A percentile compares a stretch with the other conserved stretches of the same genome.
Evolutionary conservation across 1,284 basidiomycete species (phyloP).

Genomic region (Pseudozyma pruni): DNA sequence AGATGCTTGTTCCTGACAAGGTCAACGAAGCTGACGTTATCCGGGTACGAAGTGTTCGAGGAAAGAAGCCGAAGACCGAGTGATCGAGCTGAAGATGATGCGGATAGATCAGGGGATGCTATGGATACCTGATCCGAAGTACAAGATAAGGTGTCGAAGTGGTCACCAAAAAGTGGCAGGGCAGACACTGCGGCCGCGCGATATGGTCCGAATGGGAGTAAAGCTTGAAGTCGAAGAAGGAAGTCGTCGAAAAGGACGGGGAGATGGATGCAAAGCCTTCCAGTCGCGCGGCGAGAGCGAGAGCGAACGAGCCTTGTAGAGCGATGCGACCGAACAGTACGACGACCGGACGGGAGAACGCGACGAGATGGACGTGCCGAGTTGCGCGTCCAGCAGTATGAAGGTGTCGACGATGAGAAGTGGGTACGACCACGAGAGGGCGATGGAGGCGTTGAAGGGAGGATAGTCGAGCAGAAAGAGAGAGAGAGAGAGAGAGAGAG

Average conservation of each 20-base stretch:
- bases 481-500: not conserved
- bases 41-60: constrained; percentile 6
- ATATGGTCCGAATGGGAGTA: not conserved
- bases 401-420: constrained; percentile 8
- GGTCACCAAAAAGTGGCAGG: not conserved
- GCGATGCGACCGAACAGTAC: constrained; percentile 2
- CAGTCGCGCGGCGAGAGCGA: constrained; percentile 24
- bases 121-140: not conserved
- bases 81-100: not conserved
- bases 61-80: not conserved
- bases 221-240: not conserved
- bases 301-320: constrained; percentile 2
- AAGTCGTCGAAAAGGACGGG: not conserved
- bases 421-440: no score
- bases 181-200: not conserved
- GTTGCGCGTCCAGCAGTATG: constrained; percentile 11
- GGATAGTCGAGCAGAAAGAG: constrained; percentile 1
- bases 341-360: constrained; percentile 1
- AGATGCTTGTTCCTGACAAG: constrained; percentile 17
- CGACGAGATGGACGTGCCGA: constrained; percentile 17
- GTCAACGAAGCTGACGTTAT: not conserved
- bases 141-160: constrained; percentile 1
- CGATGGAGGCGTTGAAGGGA: no score
- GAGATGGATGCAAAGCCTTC: constrained; percentile 2
- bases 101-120: not conserved